Evolutionary conservation across 202 grass and related monocot genomes (phyloP), one percentile per base, ranked within the genome.

Genomic region (Saccharum hybrid): DNA sequence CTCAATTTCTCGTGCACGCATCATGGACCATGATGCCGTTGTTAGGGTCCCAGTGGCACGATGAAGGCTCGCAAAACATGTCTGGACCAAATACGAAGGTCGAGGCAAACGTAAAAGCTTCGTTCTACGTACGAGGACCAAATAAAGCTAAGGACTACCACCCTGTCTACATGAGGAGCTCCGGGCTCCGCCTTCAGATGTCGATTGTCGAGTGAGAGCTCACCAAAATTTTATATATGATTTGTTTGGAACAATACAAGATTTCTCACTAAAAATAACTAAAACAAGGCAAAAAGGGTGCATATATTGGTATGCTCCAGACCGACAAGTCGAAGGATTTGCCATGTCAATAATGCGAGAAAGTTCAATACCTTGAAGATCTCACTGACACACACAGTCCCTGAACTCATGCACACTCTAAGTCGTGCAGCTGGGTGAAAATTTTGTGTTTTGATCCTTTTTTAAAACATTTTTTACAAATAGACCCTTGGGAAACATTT

Each of bases 361-460:
- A 74, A 74, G 46, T 36, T 74, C 0, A 54, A 74, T 16, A 28
- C 0, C 26, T 52, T 10, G 16, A 74, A 54, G 45, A 74, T 74
- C 26, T 36, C 46, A 37, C 3, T n/a, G 16, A 37, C 70, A 42
- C 3, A 2, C 51, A 73, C 43, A 51, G 48, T 56, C 46, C 46
- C 11, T 10, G 9, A 74, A 56, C 71, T 74, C 30, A 81, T 68
- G 75, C 70, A 11, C 66, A 62, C 9, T 39, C 3, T 10, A 11
- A 59, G 38, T 21, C 45, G 76, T 86, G 84, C 36, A 61, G 18
- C 54, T 60, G 28, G 28, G 28, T 28, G 28, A n/a, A n/a, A 28
- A 1, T n/a, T n/a, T 28, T 28, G 28, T 2, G 28, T 28, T 28
- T 28, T 28, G 28, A 28, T 28, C 28, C 28, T 28, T 28, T 28